These are phyloP conservation scores for Aureobasidium sp. DNA, from an alignment of 2,329 filamentous ascomycete genomes.

Conservation along the genomic window DNA sequence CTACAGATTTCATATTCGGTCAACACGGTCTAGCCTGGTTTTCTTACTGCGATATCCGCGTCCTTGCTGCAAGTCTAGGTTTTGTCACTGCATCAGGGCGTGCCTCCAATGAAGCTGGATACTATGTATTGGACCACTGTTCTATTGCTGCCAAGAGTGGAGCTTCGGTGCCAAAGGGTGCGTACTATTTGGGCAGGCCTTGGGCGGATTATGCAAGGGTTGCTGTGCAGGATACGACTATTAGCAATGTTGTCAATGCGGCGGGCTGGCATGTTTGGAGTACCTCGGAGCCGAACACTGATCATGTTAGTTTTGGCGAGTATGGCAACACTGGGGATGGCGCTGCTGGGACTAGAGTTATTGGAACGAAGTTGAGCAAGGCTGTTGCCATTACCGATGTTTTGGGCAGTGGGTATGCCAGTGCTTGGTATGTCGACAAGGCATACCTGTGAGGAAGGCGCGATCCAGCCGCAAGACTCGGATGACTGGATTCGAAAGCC, in stretches of 20 bases:
- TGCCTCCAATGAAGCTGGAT: constrained; percentile 32
- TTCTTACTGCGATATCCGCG: constrained; percentile 40
- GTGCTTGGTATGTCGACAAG: constrained; percentile 34
- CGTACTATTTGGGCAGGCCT: constrained; percentile 45
- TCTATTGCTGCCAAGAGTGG: constrained; percentile 35
- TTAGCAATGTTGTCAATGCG: constrained; percentile 49
- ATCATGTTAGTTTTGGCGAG: constrained; percentile 49
- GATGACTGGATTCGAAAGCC: background rate
- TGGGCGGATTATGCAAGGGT: constrained; percentile 46
- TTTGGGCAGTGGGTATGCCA: constrained; percentile 35
- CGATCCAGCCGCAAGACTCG: background rate
- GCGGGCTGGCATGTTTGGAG: constrained; percentile 54
- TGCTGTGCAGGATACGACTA: constrained; percentile 41
- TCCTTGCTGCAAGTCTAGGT: constrained; percentile 32
- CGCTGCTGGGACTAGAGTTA: constrained; percentile 43
- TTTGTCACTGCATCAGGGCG: constrained; percentile 40
- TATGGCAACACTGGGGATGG: constrained; percentile 52
- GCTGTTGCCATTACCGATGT: constrained; percentile 37
- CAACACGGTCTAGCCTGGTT: constrained; percentile 45
- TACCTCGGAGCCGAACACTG: constrained; percentile 38
- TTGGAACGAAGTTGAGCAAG: constrained; percentile 32
- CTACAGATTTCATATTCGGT: constrained; percentile 54
- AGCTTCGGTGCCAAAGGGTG: constrained; percentile 30
- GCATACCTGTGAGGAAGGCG: constrained; percentile 24
- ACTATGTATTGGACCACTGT: constrained; percentile 50